A percentile compares a stretch with the other conserved stretches of the same genome.
phyloP scores from a whole-genome alignment of 2,329 filamentous ascomycete species.

The Fusarium torreyae region DNA sequence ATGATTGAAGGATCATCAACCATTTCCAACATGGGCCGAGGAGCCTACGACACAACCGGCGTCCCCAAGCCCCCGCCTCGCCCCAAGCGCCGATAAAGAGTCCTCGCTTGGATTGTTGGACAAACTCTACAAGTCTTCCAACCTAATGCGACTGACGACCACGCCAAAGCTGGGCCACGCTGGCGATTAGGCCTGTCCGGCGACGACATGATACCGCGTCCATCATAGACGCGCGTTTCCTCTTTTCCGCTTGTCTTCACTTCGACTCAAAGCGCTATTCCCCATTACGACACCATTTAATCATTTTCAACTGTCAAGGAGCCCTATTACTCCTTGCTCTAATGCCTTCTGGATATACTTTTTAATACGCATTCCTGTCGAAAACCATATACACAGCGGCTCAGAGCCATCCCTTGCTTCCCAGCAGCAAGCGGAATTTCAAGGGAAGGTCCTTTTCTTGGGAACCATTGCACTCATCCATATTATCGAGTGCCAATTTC shows the following conservation, averaged over 20 bases:
- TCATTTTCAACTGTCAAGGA: constrained; percentile 41
- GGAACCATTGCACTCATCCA: constrained; percentile 35
- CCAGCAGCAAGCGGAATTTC: constrained; percentile 54
- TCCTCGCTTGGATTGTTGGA: constrained; percentile 40
- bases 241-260: constrained; percentile 34
- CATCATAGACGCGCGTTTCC: constrained; percentile 18
- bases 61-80: constrained; percentile 63
- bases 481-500: constrained; percentile 29
- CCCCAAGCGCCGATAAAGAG: constrained; percentile 58
- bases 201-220: constrained; percentile 33
- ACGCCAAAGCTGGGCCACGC: constrained; percentile 40
- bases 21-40: constrained; percentile 64
- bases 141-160: constrained; percentile 40
- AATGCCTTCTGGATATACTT: constrained; percentile 53
- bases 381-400: constrained; percentile 56
- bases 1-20: constrained; percentile 57
- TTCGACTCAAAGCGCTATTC: constrained; percentile 45
- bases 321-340: constrained; percentile 43
- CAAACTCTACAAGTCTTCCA: constrained; percentile 37
- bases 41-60: constrained; percentile 68
- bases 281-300: constrained; percentile 46
- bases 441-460: constrained; percentile 40
- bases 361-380: constrained; percentile 56
- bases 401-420: constrained; percentile 58
- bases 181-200: constrained; percentile 42